These are phyloP conservation scores for Platanthera zijinensis DNA, from an alignment of 106 monocot genomes.

Conservation along the genomic window DNA sequence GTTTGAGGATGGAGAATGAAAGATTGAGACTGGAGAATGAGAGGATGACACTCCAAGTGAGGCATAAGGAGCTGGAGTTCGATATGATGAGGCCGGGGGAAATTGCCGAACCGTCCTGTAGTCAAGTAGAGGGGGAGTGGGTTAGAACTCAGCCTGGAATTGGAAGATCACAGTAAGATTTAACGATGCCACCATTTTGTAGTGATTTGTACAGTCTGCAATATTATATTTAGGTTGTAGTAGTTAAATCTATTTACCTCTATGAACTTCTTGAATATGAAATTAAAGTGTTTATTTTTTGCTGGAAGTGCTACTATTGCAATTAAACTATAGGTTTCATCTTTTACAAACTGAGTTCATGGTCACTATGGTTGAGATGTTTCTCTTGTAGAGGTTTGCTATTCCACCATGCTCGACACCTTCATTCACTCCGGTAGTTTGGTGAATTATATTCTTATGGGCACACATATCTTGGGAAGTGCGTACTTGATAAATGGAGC, in stretches of 20 bases:
- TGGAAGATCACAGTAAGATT: neutral
- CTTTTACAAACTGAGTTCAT: no score
- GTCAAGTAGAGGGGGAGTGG: neutral
- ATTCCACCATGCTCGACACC: no score
- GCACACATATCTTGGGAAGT: no score
- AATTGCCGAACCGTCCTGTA: neutral
- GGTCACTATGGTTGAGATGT: no score
- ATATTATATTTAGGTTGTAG: neutral
- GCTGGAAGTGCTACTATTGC: neutral
- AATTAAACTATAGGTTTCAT: no score
- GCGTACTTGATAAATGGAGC: no score
- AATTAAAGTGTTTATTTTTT: neutral
- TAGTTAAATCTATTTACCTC: neutral
- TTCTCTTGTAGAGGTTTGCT: no score
- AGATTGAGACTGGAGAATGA: slow-evolving; percentile 2
- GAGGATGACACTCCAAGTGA: slow-evolving; percentile 6
- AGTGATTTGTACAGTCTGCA: neutral
- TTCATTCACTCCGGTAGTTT: no score
- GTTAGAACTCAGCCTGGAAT: neutral
- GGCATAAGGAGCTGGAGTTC: slow-evolving; percentile 6
- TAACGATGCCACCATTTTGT: neutral
- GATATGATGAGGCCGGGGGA: neutral
- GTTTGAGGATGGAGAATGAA: slow-evolving; percentile 8
- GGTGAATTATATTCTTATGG: no score
- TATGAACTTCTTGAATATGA: neutral